Percentiles rank a stretch among this genome's conserved stretches.
Conservation (phyloP, 768 basidiomycete species). For the Amanita pseudoporphyria region DNA sequence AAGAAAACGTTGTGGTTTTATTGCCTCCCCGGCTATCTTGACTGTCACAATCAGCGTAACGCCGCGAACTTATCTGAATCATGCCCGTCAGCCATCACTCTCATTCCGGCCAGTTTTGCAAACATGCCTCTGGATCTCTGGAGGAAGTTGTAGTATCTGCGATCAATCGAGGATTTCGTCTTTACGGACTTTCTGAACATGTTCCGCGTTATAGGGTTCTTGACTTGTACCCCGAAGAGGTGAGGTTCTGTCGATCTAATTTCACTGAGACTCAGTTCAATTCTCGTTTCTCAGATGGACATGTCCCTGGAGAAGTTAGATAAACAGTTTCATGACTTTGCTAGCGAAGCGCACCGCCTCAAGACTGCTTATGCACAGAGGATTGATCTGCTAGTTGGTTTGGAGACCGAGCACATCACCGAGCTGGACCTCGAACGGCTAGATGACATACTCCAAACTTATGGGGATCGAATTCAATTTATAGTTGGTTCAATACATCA, state of each 20-base stretch:
- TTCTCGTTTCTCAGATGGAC: conserved; percentile 35
- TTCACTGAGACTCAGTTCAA: background rate
- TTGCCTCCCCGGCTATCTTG: too few species aligned
- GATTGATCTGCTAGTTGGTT: conserved; percentile 76
- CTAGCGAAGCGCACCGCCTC: conserved; percentile 73
- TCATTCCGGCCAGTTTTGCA: conserved; percentile 92
- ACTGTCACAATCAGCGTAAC: too few species aligned
- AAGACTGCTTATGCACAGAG: conserved; percentile 48
- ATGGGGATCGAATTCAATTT: conserved; percentile 61
- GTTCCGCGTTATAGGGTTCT: conserved; percentile 73
- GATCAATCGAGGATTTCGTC: conserved; percentile 63
- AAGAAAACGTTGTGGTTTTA: too few species aligned
- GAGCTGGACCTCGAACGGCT: conserved; percentile 51
- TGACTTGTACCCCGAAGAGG: conserved; percentile 97
- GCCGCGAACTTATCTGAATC: too few species aligned
- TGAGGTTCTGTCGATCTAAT: conserved; percentile 25
- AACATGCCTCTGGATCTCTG: conserved; percentile 73
- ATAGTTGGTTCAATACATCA: conserved; percentile 93
- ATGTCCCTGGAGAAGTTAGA: conserved; percentile 41
- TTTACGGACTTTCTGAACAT: conserved; percentile 89
- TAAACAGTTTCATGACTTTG: conserved; percentile 62
- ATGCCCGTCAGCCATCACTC: conserved; percentile 77
- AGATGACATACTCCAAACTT: conserved; percentile 35
- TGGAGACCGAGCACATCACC: conserved; percentile 90
- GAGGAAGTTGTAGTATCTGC: conserved; percentile 79